phyloP scores from a whole-genome alignment of 2,329 filamentous ascomycete genomes.

The Botrytis tulipae region DNA sequence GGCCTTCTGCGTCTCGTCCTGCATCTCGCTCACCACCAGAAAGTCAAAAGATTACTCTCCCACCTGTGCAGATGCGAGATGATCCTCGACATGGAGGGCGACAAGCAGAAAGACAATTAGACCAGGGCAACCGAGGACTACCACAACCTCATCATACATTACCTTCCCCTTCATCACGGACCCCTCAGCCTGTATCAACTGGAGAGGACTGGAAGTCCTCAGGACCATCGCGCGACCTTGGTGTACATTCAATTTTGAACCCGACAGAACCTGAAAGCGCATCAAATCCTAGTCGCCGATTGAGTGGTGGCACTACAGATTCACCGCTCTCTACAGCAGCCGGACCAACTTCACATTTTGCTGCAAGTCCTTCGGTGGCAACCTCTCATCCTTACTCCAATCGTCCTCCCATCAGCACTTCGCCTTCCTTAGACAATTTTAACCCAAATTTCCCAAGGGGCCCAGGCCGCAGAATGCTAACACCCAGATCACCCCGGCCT shows the following conservation, averaged over 20 bases:
- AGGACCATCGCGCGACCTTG: constrained; percentile 36
- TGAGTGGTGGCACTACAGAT: constrained; percentile 29
- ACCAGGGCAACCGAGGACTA: constrained; percentile 29
- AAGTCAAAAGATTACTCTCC: constrained; percentile 37
- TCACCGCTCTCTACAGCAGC: constrained; percentile 31
- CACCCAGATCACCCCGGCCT: constrained; percentile 46
- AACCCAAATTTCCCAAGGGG: constrained; percentile 32
- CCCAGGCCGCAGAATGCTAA: constrained; percentile 33
- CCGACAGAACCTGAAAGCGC: constrained; percentile 36
- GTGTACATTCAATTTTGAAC: constrained; percentile 41
- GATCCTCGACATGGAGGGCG: constrained; percentile 32
- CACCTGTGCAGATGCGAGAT: constrained; percentile 39
- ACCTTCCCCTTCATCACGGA: constrained; percentile 29
- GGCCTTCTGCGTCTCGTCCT: constrained; percentile 55
- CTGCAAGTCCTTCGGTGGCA: constrained; percentile 29
- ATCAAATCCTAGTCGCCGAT: constrained; percentile 26
- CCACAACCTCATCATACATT: constrained; percentile 26
- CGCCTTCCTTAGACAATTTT: constrained; percentile 28
- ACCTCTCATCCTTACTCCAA: constrained; percentile 29
- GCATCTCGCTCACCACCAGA: constrained; percentile 46
- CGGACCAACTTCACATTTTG: constrained; percentile 29
- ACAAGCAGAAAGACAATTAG: constrained; percentile 31
- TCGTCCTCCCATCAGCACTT: constrained; percentile 29
- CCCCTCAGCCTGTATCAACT: constrained; percentile 23
- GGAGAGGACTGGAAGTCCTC: constrained; percentile 33